Evolutionary conservation across 164 flowering plant species (phyloP), one percentile per base, ranked within the genome.

Genomic region (Vitis labrusca): DNA sequence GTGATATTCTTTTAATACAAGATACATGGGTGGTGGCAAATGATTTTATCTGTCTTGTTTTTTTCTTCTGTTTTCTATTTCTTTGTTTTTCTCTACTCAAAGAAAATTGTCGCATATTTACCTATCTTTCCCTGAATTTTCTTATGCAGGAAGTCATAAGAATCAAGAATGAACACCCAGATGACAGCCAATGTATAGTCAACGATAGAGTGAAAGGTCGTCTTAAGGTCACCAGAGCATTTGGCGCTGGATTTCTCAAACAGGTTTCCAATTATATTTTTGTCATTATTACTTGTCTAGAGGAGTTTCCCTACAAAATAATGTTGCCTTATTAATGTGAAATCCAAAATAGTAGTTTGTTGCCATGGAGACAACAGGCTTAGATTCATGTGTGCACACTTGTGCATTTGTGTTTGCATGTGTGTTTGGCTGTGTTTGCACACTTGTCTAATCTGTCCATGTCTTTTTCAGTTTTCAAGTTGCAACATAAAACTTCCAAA

Each of bases 201-300:
- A 91, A 96, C 80, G 99, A 93, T 70, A 89, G 98, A 78, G 97
- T 96, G 54, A 96, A 96, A 82, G 99, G 99, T 16, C 97, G 98
- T 50, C 90, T 96, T 30, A 91, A 91, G 82, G 99, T 95, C 52
- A 95, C 99, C 30, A 84, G 99, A 66, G 99, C 98, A 47, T 95
- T 95, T 88, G 98, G 99, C 53, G 99, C 98, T 57, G 99, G 99
- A 62, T 95, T 86, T 80, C 88, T 95, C 55, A 95, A 95, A 79
- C 87, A 90, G 98, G 99, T 93, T 63, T 59, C 74, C 65, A 9
- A 19, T 37, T 48, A 50, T 61, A 14, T 23, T 49, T 55, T 70
- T 30, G 7, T 4, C 30, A 16, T 23, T 44, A 68, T 66, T 71
- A 16, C 23, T 50, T 64, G 30, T 13, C 14, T 37, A 10, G 9